Percentiles rank a stretch among this genome's conserved stretches.
Evolutionary conservation across 768 basidiomycete species (phyloP).

Genomic region (Podaxis rugospora): DNA sequence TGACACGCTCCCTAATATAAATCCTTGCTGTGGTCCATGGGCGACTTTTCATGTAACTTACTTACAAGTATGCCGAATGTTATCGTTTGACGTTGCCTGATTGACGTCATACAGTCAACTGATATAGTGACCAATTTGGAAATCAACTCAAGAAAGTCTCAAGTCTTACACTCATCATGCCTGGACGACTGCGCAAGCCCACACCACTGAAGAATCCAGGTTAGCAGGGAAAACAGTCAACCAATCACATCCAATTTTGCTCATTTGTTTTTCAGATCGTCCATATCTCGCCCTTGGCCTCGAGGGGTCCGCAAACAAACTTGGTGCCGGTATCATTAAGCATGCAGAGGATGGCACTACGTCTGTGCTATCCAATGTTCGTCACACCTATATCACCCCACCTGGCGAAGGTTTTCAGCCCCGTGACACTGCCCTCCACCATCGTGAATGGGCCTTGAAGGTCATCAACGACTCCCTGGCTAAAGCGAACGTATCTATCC

Average conservation of each 20-base stretch:
- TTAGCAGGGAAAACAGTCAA: conserved; percentile 14
- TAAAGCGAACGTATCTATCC: conserved; percentile 63
- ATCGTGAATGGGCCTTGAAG: conserved; percentile 85
- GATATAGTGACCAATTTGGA: not conserved
- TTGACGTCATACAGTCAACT: not conserved
- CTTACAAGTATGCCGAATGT: not conserved
- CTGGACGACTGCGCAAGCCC: conserved; percentile 20
- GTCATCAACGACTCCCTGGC: conserved; percentile 76
- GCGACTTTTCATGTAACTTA: not conserved
- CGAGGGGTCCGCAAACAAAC: conserved; percentile 97
- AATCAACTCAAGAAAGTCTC: not conserved
- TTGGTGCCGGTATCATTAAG: conserved; percentile 89
- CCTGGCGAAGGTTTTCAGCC: conserved; percentile 98
- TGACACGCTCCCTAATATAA: not conserved
- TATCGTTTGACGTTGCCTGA: not conserved
- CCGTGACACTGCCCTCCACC: conserved; percentile 91
- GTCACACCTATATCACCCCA: conserved; percentile 99
- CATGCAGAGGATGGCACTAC: conserved; percentile 73
- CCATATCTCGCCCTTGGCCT: conserved; percentile 88
- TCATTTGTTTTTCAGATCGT: conserved; percentile 37
- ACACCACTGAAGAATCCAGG: conserved; percentile 34
- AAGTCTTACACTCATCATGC: conserved; percentile 19
- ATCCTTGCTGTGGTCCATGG: not conserved
- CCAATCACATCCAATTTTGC: not conserved
- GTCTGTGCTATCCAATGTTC: conserved; percentile 82